phyloP scores from a whole-genome alignment of 2,329 filamentous ascomycete genomes.

The Pseudogymnoascus sp. region DNA sequence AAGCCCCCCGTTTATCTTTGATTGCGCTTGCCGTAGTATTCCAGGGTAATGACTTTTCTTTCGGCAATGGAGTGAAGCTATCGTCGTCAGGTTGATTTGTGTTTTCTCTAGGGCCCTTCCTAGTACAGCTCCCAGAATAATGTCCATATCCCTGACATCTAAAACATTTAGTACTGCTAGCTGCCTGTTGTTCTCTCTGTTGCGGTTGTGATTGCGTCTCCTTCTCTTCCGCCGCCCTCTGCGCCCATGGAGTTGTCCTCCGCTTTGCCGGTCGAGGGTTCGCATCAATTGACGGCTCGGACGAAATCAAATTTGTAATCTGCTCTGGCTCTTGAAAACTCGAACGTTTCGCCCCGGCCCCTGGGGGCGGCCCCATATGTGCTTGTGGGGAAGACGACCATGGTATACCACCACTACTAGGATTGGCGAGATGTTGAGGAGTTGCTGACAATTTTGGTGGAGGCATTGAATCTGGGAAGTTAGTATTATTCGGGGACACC shows the following conservation, averaged over 20 bases:
- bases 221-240: conserved; percentile 26
- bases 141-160: not conserved
- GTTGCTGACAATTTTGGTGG: not conserved
- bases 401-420: conserved; percentile 24
- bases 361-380: conserved; percentile 31
- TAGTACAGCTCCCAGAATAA: not conserved
- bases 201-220: not conserved
- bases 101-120: too few species aligned
- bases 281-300: conserved; percentile 9
- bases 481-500: not conserved
- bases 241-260: conserved; percentile 25
- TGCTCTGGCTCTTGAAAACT: conserved; percentile 11
- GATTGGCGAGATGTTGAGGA: not conserved
- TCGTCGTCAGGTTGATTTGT: not conserved
- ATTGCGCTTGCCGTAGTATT: conserved; percentile 65
- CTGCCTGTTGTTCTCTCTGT: not conserved
- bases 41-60: conserved; percentile 47
- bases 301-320: conserved; percentile 4
- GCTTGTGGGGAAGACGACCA: conserved; percentile 39
- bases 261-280: conserved; percentile 30
- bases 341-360: conserved; percentile 13
- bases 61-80: not conserved
- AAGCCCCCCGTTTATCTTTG: conserved; percentile 68
- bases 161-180: not conserved
- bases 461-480: conserved; percentile 10